Evolutionary conservation across 176 grass and related monocot species (phyloP).

Genomic region (Carex scoparia): DNA sequence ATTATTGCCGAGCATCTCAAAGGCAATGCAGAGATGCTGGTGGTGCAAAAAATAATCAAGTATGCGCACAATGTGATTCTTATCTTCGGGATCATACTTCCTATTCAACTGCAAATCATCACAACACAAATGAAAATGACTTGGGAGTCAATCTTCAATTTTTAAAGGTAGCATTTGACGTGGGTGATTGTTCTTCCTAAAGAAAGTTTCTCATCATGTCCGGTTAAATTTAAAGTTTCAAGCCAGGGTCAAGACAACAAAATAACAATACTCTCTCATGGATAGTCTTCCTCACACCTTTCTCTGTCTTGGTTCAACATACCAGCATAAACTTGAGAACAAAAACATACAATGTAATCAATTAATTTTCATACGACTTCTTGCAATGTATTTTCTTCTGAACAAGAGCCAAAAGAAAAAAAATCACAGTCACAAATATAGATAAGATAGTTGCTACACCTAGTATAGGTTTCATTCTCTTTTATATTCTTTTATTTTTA

Average conservation of each 20-base stretch:
- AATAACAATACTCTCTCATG: not conserved
- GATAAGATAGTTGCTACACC: not conserved
- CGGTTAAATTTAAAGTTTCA: not conserved
- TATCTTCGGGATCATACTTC: slow-evolving; percentile 90
- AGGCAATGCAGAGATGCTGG: slow-evolving; percentile 91
- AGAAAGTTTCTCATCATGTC: not conserved
- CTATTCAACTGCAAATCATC: slow-evolving; percentile 68
- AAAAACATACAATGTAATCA: not conserved
- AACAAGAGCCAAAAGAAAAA: not conserved
- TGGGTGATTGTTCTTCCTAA: not conserved
- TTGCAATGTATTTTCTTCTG: not conserved
- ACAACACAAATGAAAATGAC: slow-evolving; percentile 14
- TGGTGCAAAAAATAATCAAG: slow-evolving; percentile 88
- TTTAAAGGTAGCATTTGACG: not conserved
- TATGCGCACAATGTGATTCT: slow-evolving; percentile 91
- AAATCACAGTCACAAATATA: not conserved
- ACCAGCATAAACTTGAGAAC: not conserved
- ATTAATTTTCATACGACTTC: not conserved
- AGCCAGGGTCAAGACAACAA: not conserved
- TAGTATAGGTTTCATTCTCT: not conserved
- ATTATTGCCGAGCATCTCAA: slow-evolving; percentile 98
- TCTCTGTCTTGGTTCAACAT: not conserved
- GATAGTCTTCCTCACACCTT: not conserved
- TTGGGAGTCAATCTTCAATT: not conserved
- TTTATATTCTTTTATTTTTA: not conserved